Conservation (phyloP, 768 basidiomycete species). For the Tylopilus rubrobrunneus region DNA sequence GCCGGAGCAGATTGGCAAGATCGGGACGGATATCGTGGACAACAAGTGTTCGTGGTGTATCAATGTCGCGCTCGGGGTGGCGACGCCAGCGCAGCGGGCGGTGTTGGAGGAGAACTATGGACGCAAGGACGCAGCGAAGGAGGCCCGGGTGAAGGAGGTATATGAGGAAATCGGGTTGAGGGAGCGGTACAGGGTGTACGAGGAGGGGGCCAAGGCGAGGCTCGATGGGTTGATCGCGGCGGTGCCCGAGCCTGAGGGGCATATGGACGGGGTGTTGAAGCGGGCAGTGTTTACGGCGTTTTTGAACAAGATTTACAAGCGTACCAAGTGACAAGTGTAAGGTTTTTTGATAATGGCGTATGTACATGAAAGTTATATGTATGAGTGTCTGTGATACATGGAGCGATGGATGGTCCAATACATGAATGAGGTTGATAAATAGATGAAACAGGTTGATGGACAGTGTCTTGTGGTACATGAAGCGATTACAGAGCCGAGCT, state of each 20-base stretch:
- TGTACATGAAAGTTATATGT: no score
- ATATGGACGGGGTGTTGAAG: constrained; percentile 45
- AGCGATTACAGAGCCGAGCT: neutral
- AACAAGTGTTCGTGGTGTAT: constrained; percentile 99
- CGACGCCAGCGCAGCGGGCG: constrained; percentile 50
- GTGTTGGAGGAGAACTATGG: constrained; percentile 69
- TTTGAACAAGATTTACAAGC: constrained; percentile 79
- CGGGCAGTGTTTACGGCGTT: constrained; percentile 80
- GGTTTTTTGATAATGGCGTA: neutral
- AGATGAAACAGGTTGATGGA: no score
- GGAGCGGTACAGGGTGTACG: constrained; percentile 70
- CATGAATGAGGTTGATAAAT: neutral
- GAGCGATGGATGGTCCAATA: neutral
- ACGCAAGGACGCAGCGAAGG: constrained; percentile 44
- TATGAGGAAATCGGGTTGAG: constrained; percentile 69
- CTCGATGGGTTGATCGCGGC: constrained; percentile 66
- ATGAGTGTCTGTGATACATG: no score
- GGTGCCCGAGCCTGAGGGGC: constrained; percentile 56
- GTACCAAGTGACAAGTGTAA: constrained; percentile 43
- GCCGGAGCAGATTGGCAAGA: constrained; percentile 91
- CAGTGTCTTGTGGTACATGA: neutral
- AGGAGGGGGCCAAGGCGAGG: constrained; percentile 64
- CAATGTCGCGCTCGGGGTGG: constrained; percentile 73
- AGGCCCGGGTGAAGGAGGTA: constrained; percentile 61
- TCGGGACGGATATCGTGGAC: constrained; percentile 97